Conservation (phyloP, 129 eudicot genomes). For the Heracleum sosnowskyi region DNA sequence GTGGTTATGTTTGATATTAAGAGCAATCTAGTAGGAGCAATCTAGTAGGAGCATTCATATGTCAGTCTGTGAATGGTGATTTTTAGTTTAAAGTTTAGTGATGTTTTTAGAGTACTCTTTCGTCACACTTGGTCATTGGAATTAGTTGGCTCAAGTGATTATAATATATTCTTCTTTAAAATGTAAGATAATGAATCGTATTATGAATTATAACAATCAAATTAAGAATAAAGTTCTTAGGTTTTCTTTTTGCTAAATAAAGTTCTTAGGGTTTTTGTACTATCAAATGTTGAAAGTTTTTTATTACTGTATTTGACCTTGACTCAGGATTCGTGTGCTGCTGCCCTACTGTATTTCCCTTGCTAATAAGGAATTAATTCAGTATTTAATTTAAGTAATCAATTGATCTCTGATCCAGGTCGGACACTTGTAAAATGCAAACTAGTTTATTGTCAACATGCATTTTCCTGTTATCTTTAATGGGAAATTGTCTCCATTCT, state of each 20-base stretch:
- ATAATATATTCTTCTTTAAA: background rate
- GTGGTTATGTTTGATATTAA: background rate
- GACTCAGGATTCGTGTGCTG: background rate
- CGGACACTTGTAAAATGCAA: background rate
- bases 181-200: background rate
- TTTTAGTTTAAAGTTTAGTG: background rate
- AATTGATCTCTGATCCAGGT: background rate
- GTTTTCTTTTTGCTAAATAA: too few relatives aligned
- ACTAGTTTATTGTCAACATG: background rate
- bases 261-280: background rate
- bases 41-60: slow-evolving; percentile 1
- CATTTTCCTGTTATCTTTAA: background rate
- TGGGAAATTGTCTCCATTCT: background rate
- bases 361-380: background rate
- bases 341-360: background rate
- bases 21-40: slow-evolving; percentile 6
- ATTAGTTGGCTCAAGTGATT: background rate
- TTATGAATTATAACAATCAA: background rate
- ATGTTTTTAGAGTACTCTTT: background rate
- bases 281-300: background rate
- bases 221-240: background rate
- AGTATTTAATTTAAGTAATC: background rate
- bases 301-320: background rate
- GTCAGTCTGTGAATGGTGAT: too few relatives aligned
- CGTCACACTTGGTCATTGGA: too few relatives aligned